Evolutionary conservation across 371 early-diverging fungal genomes (phyloP), one percentile per base, ranked within the genome.

Genomic region (Circinella umbellata): DNA sequence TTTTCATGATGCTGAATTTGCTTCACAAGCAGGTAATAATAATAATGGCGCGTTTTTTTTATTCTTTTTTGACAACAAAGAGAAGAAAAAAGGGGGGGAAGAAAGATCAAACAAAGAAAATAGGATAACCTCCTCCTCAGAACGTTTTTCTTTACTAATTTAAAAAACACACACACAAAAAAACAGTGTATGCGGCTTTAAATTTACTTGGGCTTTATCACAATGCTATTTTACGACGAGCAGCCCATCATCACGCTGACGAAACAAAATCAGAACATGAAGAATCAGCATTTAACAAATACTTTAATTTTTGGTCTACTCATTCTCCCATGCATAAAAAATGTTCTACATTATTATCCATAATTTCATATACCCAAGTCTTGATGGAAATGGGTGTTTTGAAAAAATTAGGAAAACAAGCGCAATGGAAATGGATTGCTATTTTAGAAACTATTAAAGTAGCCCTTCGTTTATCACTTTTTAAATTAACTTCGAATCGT

Each of bases 1-100:
- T 17, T 98, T 98, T 76, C 89, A 90, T 51, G 95, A 97, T 77
- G 91, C 97, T 11, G 97, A 98, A 72, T 83, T 98, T 35, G 94
- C 94, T 20, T 96, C 98, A 14, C 96, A 97, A 88, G 93, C 91
- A 35, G 75, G 94, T 90, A 91, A 81, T 86, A 76, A 37, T 17
- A 14, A 18, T 38, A 46, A 15, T 48, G 38, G 6, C n/a, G n/a
- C n/a, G n/a, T n/a, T n/a, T n/a, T n/a, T n/a, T n/a, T n/a, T n/a
- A n/a, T n/a, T n/a, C n/a, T n/a, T n/a, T n/a, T n/a, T n/a, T n/a
- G 66, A 8, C 36, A n/a, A 42, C 37, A 51, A 55, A 54, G 37
- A 34, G 38, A 38, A 35, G 27, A 17, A 4, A 27, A 17, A 62
- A 8, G 37, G 6, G 4, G 14, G 38, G 7, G 47, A 18, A n/a